A percentile compares a stretch with the other conserved stretches of the same genome.
phyloP scores from a whole-genome alignment of 2,329 filamentous ascomycete species.

The Fusarium stilboides region DNA sequence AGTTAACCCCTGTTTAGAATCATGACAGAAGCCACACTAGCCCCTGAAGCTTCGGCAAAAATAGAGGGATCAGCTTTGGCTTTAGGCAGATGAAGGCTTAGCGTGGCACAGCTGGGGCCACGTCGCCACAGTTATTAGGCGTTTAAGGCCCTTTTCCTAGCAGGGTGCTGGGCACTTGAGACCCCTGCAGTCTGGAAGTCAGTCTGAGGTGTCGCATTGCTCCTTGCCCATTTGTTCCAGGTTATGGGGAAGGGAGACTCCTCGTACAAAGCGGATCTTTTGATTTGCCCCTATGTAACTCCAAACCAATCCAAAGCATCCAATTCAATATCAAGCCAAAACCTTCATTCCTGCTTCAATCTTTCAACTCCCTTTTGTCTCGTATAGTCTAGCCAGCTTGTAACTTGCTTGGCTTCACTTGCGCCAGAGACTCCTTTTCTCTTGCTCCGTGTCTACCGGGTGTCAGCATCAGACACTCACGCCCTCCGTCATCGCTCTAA shows the following conservation, averaged over 20 bases:
- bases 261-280: conserved; percentile 39
- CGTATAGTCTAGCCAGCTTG: conserved; percentile 19
- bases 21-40: conserved; percentile 18
- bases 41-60: conserved; percentile 37
- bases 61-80: conserved; percentile 20
- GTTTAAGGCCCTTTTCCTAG: not conserved
- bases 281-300: conserved; percentile 41
- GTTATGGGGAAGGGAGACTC: conserved; percentile 28
- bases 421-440: conserved; percentile 2
- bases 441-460: conserved; percentile 14
- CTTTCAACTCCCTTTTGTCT: conserved; percentile 36
- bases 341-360: conserved; percentile 40
- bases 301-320: conserved; percentile 38
- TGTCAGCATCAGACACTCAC: conserved; percentile 30
- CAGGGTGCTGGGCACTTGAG: conserved; percentile 7
- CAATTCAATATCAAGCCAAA: conserved; percentile 36
- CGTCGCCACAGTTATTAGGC: conserved; percentile 35
- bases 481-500: conserved; percentile 18
- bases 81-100: conserved; percentile 29
- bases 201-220: not conserved
- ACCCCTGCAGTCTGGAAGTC: conserved; percentile 30
- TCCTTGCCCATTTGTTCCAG: not conserved
- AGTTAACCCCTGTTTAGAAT: conserved; percentile 28
- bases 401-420: conserved; percentile 9
- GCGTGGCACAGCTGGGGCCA: conserved; percentile 37